phyloP scores from a whole-genome alignment of 768 basidiomycete genomes.

The Leccinum rimulosum region DNA sequence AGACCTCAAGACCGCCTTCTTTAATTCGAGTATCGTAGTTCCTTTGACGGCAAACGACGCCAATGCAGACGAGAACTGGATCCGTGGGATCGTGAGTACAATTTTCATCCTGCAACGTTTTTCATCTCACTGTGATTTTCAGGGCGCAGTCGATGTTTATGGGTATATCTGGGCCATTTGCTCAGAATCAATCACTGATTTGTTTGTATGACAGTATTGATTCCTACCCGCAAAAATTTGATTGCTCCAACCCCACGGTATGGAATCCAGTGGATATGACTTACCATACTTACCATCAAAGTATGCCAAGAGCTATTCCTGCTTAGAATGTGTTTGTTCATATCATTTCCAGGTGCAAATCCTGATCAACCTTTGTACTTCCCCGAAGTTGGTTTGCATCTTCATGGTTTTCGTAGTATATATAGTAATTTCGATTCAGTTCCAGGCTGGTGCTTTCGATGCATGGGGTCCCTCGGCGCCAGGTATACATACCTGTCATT shows the following conservation, averaged over 20 bases:
- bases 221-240: constrained; percentile 75
- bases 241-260: constrained; percentile 67
- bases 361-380: constrained; percentile 65
- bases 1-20: constrained; percentile 57
- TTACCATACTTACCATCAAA: constrained; percentile 63
- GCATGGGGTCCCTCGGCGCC: constrained; percentile 78
- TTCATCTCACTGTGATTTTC: constrained; percentile 5
- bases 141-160: constrained; percentile 70
- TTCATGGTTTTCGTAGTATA: constrained; percentile 1
- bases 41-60: constrained; percentile 78
- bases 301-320: constrained; percentile 12
- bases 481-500: constrained; percentile 34
- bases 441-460: constrained; percentile 77
- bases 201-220: constrained; percentile 44
- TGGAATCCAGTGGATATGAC: constrained; percentile 67
- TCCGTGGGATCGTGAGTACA: constrained; percentile 61
- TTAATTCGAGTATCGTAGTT: constrained; percentile 56
- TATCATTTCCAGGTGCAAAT: constrained; percentile 37
- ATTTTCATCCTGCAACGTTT: background rate
- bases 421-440: constrained; percentile 35
- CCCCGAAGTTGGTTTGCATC: constrained; percentile 50
- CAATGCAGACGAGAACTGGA: constrained; percentile 54
- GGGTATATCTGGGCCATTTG: constrained; percentile 42
- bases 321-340: constrained; percentile 18
- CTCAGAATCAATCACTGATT: background rate